These are phyloP conservation scores for Quercus mongolica DNA, from an alignment of 306 rosid genomes.

Conservation along the genomic window DNA sequence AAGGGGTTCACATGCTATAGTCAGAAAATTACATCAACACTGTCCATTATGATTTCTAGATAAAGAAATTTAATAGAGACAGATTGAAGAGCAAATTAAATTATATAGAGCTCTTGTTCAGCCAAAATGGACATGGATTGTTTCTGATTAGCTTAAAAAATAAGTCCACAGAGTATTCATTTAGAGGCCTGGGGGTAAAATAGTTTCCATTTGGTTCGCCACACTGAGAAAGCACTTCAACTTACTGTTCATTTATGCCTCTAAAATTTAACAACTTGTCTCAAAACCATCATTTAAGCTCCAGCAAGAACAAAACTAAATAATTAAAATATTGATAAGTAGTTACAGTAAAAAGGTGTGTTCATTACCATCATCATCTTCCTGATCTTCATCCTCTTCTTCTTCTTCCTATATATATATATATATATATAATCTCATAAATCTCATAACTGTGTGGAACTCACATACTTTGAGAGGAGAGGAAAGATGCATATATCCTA, in stretches of 20 bases:
- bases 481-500: too few species aligned
- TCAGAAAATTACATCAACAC: background rate
- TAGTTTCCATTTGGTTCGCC: background rate
- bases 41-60: background rate
- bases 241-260: background rate
- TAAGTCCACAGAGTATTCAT: background rate
- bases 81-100: background rate
- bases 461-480: too few species aligned
- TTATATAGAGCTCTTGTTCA: background rate
- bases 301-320: background rate
- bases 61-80: background rate
- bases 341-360: background rate
- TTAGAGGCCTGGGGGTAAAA: background rate
- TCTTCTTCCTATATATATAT: too few species aligned
- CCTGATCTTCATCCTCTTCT: background rate
- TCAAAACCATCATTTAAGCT: background rate
- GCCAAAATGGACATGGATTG: background rate
- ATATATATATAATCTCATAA: too few species aligned
- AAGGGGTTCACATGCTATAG: conserved; percentile 4
- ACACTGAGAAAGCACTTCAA: background rate
- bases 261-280: background rate
- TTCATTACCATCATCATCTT: background rate
- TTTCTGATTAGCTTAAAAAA: background rate
- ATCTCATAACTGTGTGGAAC: too few species aligned
- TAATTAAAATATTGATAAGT: background rate